Base-by-base conservation (phyloP, 495 filamentous ascomycete genomes). In the Penicillium arizonense region DNA sequence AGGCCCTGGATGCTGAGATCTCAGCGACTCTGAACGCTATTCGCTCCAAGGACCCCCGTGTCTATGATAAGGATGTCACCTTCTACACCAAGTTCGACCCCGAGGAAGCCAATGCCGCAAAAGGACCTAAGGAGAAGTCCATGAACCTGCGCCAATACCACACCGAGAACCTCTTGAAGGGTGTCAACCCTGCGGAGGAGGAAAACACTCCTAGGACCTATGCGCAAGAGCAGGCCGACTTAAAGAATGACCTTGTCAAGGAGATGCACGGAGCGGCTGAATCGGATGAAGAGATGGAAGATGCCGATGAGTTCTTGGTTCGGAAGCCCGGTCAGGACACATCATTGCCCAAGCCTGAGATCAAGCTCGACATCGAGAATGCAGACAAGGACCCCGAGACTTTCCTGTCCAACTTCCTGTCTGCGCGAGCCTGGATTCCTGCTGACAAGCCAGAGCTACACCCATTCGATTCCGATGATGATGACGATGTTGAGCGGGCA, bases 91-190 rank as follows among this genome's bases (percentile, higher is more conserved):
- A 84, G 28, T 70, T 84, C 32, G 85, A 90, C 11, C 51, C 51
- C 2, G 71, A 78, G 20, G 69, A 72, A n/a, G 58, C 59, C 5
- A 34, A 61, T 50, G 21, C 59, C 20, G 30, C 52, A 14, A 62
- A 64, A 12, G 72, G 73, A 56, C 86, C 84, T 69, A 82, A 86
- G 58, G 82, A 91, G 51, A 96, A 93, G 73, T 83, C 93, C 6
- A 86, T 98, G 77, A 90, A 84, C 49, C 77, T 98, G 45, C 82
- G 79, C 55, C 90, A 97, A 65, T 98, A 97, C 65, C 94, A 98
- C 59, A 83, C 90, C 40, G 82, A 88, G 67, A 93, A 93, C 51
- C 77, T 96, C 9, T 62, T 98, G 39, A 81, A 78, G 21, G 86
- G 80, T 36, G 77, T 76, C 24, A 74, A 79, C 21, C 74, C 74